Evolutionary conservation across 225 moss, liverwort and hornwort species (phyloP).

Genomic region (Sphagnum contortum): DNA sequence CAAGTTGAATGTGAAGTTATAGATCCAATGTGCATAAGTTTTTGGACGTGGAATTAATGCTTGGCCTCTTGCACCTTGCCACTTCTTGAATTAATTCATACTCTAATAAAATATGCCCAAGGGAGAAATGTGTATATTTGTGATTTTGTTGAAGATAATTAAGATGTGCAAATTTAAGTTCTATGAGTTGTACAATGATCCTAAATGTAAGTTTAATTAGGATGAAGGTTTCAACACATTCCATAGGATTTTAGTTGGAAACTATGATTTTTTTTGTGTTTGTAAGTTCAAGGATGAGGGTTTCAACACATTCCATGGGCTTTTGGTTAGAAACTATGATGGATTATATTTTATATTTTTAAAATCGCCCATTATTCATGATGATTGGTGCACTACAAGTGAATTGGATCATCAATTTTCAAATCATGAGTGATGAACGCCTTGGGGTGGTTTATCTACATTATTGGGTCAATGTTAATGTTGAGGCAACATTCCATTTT

Average conservation of each 20-base stretch:
- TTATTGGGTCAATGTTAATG: background rate
- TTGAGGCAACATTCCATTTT: background rate
- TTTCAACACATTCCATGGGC: background rate
- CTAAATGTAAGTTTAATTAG: background rate
- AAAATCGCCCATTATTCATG: too few relatives aligned
- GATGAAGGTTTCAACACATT: too few relatives aligned
- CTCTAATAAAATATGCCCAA: background rate
- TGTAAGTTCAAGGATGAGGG: background rate
- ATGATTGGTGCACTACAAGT: background rate
- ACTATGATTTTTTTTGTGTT: too few relatives aligned
- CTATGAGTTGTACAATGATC: background rate
- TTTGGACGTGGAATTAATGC: background rate
- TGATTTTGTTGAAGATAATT: background rate
- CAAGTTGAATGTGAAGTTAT: too few relatives aligned
- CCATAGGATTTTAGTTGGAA: too few relatives aligned
- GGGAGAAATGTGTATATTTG: background rate
- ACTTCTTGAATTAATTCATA: background rate
- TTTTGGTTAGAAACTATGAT: background rate
- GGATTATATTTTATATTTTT: background rate
- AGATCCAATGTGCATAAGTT: too few relatives aligned
- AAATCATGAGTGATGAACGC: background rate
- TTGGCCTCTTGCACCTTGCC: background rate
- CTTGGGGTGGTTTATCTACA: background rate
- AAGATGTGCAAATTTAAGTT: background rate
- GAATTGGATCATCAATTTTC: background rate